phyloP scores from a whole-genome alignment of 2,329 filamentous ascomycete species.

The Leptographium radiaticola region DNA sequence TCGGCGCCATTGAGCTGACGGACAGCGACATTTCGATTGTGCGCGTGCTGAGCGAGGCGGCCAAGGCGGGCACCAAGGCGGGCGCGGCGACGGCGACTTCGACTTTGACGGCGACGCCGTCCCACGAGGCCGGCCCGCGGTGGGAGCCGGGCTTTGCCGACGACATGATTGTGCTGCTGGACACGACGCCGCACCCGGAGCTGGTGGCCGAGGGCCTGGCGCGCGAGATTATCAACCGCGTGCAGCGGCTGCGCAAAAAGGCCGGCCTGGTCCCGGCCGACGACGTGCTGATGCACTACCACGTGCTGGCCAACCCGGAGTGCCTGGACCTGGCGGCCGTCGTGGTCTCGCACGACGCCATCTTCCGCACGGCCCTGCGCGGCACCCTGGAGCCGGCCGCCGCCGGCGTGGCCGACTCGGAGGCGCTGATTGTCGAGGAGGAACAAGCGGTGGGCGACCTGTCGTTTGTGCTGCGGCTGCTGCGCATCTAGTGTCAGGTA shows the following conservation, averaged over 20 bases:
- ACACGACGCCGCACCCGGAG: slow-evolving; percentile 64
- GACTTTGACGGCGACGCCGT: slow-evolving; percentile 48
- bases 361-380: slow-evolving; percentile 66
- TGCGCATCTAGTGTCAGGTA: slow-evolving; percentile 3
- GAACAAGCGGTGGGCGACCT: slow-evolving; percentile 38
- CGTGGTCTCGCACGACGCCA: slow-evolving; percentile 52
- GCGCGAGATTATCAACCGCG: slow-evolving; percentile 82
- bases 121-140: slow-evolving; percentile 2
- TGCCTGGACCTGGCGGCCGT: slow-evolving; percentile 57
- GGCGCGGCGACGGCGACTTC: slow-evolving; percentile 62
- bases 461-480: slow-evolving; percentile 11
- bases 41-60: slow-evolving; percentile 62
- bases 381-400: slow-evolving; percentile 55
- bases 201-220: slow-evolving; percentile 80
- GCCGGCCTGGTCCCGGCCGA: slow-evolving; percentile 83
- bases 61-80: slow-evolving; percentile 42
- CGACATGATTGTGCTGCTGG: slow-evolving; percentile 80
- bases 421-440: slow-evolving; percentile 61
- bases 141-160: slow-evolving; percentile 13
- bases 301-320: slow-evolving; percentile 66
- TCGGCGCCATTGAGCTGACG: slow-evolving; percentile 75
- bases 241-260: slow-evolving; percentile 89
- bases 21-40: slow-evolving; percentile 75
- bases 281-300: slow-evolving; percentile 91
- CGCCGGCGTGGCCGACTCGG: slow-evolving; percentile 40